Base-by-base conservation (phyloP, 2,329 filamentous ascomycete species). In the Didymosphaeria variabile region DNA sequence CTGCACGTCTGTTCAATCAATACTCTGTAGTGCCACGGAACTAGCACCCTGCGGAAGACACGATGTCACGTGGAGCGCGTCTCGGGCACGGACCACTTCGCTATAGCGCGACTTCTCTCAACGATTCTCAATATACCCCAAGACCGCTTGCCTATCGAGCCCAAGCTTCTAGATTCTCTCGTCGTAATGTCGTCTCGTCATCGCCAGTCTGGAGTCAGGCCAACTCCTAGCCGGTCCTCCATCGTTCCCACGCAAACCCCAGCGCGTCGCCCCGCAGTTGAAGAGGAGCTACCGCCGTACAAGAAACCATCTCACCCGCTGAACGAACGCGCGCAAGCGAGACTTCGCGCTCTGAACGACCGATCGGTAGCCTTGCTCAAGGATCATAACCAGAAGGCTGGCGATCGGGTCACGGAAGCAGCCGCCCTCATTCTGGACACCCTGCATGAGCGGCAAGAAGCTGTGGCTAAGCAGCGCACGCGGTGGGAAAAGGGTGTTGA, bases 341-440 rank as follows among this genome's bases (percentile, higher is more conserved):
- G 79, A 1, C 77, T 90, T 5, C 73, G 80, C 2, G 63, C 74
- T 0, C 73, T 90, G 4, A 71, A 80, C 7, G 72, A 79, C 19
- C 74, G 80, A 10, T 75, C 80, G 19, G 71, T 84, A 9, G 67
- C 72, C 1, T 78, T 79, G 19, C 76, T 89, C 1, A 82, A 83
- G 44, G 78, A 79, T 1, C 82, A 87, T 46, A 74, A 87, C 26
- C 74, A 78, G 23, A 72, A 80, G 31, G 84, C 85, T 0, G 78
- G 79, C 1, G 70, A 78, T 1, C 76, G 78, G n/a, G 72, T 90
- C 5, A 82, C 80, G 1, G 75, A 80, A 5, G 78, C 80, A 1
- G 86, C 84, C 0, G 83, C 79, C 2, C 81, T 83, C n/a, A 80
- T 87, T 40, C 88, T 89, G 59, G 87, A 89, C 59, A 81, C 81